Conservation (phyloP, 1,284 basidiomycete species). For the Bondarzewia mesenterica region DNA sequence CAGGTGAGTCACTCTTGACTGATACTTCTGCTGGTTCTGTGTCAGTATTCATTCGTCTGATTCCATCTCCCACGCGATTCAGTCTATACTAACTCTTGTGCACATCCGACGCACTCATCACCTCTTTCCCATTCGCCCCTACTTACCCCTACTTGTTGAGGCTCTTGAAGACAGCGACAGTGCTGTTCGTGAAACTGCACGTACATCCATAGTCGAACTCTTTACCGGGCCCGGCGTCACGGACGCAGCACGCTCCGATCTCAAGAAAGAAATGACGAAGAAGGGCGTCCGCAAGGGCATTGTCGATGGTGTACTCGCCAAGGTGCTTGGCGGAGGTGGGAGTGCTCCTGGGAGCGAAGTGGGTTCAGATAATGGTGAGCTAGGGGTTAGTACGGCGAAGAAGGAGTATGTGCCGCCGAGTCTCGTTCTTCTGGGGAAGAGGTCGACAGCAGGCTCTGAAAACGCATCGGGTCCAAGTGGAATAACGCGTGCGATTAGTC, state of each 20-base stretch:
- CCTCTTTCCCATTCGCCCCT: constrained; percentile 78
- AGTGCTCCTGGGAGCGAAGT: constrained; percentile 37
- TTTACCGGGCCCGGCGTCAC: constrained; percentile 78
- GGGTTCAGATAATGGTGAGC: constrained; percentile 54
- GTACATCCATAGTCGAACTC: constrained; percentile 73
- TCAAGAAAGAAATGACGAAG: constrained; percentile 87
- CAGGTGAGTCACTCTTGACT: constrained; percentile 44
- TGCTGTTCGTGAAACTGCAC: constrained; percentile 81
- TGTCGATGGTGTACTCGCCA: constrained; percentile 58
- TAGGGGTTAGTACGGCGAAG: constrained; percentile 15
- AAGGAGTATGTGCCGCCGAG: constrained; percentile 72
- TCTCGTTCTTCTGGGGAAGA: constrained; percentile 47
- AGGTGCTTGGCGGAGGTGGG: constrained; percentile 40
- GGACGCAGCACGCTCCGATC: constrained; percentile 81
- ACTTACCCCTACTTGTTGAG: constrained; percentile 75
- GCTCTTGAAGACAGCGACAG: constrained; percentile 87
- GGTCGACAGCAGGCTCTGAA: constrained; percentile 28
- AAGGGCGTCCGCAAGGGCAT: constrained; percentile 84
- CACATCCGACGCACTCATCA: constrained; percentile 59
- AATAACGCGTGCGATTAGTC: constrained; percentile 40
- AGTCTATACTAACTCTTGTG: constrained; percentile 63
- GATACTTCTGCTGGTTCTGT: too few relatives aligned
- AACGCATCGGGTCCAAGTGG: constrained; percentile 20
- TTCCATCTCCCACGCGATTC: constrained; percentile 1
- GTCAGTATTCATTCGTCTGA: neutral